phyloP scores from a whole-genome alignment of 768 basidiomycete species.

The Leucocoprinus sp. region DNA sequence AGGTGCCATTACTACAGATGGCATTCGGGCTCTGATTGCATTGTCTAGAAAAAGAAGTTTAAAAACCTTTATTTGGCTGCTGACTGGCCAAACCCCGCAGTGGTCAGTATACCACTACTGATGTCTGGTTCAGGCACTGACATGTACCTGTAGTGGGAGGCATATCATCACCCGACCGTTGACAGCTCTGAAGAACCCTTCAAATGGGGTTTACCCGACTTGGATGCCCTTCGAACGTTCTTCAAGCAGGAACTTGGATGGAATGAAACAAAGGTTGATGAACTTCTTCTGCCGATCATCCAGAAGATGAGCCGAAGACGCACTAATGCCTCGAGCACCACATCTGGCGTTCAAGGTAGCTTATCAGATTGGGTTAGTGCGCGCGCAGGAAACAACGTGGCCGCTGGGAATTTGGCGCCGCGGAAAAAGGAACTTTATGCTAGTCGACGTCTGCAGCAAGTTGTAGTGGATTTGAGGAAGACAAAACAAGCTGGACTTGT shows the following conservation, averaged over 20 bases:
- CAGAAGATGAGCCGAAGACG: conserved; percentile 74
- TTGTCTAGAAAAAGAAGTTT: conserved; percentile 77
- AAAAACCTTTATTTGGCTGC: conserved; percentile 69
- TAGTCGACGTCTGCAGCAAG: conserved; percentile 81
- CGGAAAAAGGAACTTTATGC: conserved; percentile 74
- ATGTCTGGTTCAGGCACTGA: background rate
- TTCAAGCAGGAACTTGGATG: conserved; percentile 75
- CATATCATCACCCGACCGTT: conserved; percentile 87
- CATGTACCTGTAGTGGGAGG: conserved; percentile 56
- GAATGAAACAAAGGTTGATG: conserved; percentile 78
- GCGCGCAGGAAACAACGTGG: conserved; percentile 35
- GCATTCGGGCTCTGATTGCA: background rate
- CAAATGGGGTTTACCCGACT: conserved; percentile 95
- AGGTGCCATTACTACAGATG: conserved; percentile 21
- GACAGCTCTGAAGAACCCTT: conserved; percentile 91
- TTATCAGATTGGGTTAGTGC: conserved; percentile 71
- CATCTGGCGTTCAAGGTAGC: conserved; percentile 69
- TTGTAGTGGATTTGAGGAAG: conserved; percentile 74
- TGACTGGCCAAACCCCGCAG: conserved; percentile 91
- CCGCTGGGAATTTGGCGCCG: conserved; percentile 59
- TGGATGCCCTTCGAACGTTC: conserved; percentile 84
- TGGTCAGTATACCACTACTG: conserved; percentile 44
- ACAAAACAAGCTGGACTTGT: conserved; percentile 31
- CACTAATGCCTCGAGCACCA: conserved; percentile 37
- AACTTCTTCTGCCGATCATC: conserved; percentile 85